Evolutionary conservation across 164 flowering plant genomes (phyloP), one percentile per base, ranked within the genome.

Genomic region (Santalum album): DNA sequence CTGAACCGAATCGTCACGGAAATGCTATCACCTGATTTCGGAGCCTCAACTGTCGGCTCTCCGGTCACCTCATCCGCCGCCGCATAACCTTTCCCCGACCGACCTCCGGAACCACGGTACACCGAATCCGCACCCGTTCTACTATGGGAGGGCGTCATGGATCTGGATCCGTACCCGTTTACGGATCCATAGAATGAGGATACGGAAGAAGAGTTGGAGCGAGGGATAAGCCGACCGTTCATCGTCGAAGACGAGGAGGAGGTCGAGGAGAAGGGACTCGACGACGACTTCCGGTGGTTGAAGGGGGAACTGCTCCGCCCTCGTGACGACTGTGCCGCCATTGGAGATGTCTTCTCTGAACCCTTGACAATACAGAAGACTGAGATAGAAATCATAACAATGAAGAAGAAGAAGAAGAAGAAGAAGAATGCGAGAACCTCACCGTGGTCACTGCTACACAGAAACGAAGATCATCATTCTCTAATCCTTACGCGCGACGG

Each of bases 231-330:
- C 53, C 75, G 73, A 38, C 81, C 74, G 59, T 71, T 79, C 49
- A 66, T 46, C 21, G 72, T 42, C 25, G 91, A 77, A 7, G 92
- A 82, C 18, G 95, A 59, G 0, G 98, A 87, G 5, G 96, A 86
- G 0, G 78, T 59, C 0, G 96, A 80, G 0, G 91, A 82, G 72
- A 54, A 82, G 0, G 95, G 82, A 36, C 71, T 81, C 25, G 94
- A 56, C 0, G 94, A 79, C 16, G 53, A 3, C 62, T 74, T 78
- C 22, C 83, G 71, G 61, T 76, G 42, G 17, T 80, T 70, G 64
- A 80, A 92, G 17, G 98, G 98, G 21, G 98, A 92, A 68, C 94
- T 86, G 67, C 96, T 86, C 49, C 95, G 62, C 49, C 81, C 86
- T 54, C 86, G 62, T 1, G 95, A 83, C 6, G 96, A 87, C 9